Evolutionary conservation across 208 protist species (phyloP).

Genomic region (Entamoeba invadens): DNA sequence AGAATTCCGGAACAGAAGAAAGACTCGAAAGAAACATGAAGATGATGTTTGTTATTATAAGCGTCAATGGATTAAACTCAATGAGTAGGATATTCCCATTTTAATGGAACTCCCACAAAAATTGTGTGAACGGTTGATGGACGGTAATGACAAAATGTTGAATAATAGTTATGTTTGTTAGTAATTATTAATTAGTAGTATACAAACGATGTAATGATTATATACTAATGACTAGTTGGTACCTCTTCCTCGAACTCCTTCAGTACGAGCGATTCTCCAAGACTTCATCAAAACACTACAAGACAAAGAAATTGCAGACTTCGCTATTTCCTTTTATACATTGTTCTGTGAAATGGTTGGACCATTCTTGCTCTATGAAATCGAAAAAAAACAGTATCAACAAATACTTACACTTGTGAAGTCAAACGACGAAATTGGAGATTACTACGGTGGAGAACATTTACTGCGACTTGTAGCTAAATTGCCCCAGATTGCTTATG

Average conservation of each 20-base stretch:
- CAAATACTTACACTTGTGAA: not conserved
- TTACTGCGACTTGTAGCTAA: not conserved
- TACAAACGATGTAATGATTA: too few relatives aligned
- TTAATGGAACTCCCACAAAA: not conserved
- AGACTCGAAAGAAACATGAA: not conserved
- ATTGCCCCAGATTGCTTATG: not conserved
- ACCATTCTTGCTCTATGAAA: not conserved
- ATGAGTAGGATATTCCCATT: not conserved
- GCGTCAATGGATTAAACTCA: not conserved
- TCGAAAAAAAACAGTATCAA: not conserved
- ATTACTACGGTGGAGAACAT: not conserved
- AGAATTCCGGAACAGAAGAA: not conserved
- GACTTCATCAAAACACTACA: not conserved
- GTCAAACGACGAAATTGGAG: not conserved
- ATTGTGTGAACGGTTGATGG: not conserved
- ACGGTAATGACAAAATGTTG: not conserved
- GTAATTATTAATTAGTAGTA: too few relatives aligned
- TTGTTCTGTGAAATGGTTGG: not conserved
- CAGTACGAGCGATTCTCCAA: not conserved
- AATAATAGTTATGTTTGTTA: slow-evolving; percentile 1
- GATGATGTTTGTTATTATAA: not conserved
- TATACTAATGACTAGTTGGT: not conserved
- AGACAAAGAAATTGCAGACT: not conserved
- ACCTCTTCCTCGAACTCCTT: not conserved
- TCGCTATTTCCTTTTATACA: not conserved